phyloP scores from a whole-genome alignment of 202 grass and related monocot genomes.

The Setaria italica region DNA sequence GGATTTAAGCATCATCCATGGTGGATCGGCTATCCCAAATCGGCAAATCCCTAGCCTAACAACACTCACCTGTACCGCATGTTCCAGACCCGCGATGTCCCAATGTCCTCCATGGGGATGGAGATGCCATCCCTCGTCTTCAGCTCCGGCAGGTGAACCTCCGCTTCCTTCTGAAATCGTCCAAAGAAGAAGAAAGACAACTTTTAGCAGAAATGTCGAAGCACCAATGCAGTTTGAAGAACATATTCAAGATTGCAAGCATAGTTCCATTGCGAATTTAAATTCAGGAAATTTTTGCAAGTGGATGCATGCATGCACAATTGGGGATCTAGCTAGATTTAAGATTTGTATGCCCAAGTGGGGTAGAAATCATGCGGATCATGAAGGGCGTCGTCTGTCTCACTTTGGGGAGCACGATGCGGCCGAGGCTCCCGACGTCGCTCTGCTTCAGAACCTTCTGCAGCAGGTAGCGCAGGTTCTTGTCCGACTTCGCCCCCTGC shows the following conservation, averaged over 20 bases:
- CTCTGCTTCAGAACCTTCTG: constrained; percentile 99
- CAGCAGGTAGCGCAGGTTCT: constrained; percentile 83
- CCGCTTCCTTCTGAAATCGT: constrained; percentile 91
- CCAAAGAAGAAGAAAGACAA: constrained; percentile 21
- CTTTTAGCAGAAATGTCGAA: constrained; percentile 23
- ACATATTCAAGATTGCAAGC: background rate
- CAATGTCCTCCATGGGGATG: constrained; percentile 91
- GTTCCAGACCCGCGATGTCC: constrained; percentile 81
- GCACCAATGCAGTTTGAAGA: background rate
- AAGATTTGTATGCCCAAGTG: constrained; percentile 35
- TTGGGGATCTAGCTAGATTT: background rate
- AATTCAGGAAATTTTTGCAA: constrained; percentile 18
- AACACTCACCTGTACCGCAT: constrained; percentile 82
- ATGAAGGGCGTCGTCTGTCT: constrained; percentile 32
- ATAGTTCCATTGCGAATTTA: constrained; percentile 1
- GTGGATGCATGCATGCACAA: constrained; percentile 18
- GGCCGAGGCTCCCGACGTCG: constrained; percentile 86
- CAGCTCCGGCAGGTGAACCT: constrained; percentile 85
- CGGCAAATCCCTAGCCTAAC: background rate
- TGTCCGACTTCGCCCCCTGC: constrained; percentile 68
- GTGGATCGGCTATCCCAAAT: background rate
- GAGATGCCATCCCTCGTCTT: constrained; percentile 82
- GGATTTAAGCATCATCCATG: background rate
- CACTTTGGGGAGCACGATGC: constrained; percentile 99
- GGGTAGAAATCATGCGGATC: background rate